A percentile compares a stretch with the other conserved stretches of the same genome.
Evolutionary conservation across 139 green algal genomes (phyloP).

Genomic region (Micractinium sp.): DNA sequence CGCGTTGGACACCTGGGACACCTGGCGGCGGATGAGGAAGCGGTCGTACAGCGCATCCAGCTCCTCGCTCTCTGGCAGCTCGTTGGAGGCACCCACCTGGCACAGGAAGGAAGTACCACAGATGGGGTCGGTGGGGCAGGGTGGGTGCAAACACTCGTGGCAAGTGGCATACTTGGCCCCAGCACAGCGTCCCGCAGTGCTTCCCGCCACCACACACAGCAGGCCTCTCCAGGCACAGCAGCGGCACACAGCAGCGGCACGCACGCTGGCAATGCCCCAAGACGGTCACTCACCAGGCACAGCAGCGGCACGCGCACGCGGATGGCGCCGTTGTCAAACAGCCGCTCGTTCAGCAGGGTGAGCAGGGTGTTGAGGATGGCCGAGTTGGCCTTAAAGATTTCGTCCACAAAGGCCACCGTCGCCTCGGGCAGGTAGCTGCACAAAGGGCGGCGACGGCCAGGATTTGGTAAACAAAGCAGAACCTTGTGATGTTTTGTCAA

Average conservation of each 20-base stretch:
- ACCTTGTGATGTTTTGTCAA: too few relatives aligned
- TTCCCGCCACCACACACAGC: too few relatives aligned
- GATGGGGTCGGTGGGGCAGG: slow-evolving; percentile 48
- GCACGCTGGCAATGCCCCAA: too few relatives aligned
- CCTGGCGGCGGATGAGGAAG: slow-evolving; percentile 87
- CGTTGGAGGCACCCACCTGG: slow-evolving; percentile 92
- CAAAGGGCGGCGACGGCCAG: too few relatives aligned
- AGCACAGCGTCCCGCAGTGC: too few relatives aligned
- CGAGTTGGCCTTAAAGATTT: slow-evolving; percentile 94
- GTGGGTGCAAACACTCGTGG: neutral
- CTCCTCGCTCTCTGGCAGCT: slow-evolving; percentile 95
- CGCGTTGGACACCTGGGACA: slow-evolving; percentile 61
- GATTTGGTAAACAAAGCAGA: neutral
- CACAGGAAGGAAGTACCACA: neutral
- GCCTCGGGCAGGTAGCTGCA: slow-evolving; percentile 92
- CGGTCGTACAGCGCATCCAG: slow-evolving; percentile 96
- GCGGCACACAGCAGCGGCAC: slow-evolving; percentile 67
- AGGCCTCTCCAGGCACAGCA: slow-evolving; percentile 75
- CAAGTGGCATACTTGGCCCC: too few relatives aligned
- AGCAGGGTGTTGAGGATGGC: slow-evolving; percentile 98
- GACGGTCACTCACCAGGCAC: slow-evolving; percentile 75
- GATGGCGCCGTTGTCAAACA: slow-evolving; percentile 95
- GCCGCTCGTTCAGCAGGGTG: slow-evolving; percentile 95
- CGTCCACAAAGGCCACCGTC: slow-evolving; percentile 94
- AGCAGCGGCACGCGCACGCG: slow-evolving; percentile 76